Percentiles rank a stretch among this genome's conserved stretches.
These are phyloP conservation scores for Onygena corvina DNA, from an alignment of 2,329 filamentous ascomycete genomes.

Conservation along the genomic window DNA sequence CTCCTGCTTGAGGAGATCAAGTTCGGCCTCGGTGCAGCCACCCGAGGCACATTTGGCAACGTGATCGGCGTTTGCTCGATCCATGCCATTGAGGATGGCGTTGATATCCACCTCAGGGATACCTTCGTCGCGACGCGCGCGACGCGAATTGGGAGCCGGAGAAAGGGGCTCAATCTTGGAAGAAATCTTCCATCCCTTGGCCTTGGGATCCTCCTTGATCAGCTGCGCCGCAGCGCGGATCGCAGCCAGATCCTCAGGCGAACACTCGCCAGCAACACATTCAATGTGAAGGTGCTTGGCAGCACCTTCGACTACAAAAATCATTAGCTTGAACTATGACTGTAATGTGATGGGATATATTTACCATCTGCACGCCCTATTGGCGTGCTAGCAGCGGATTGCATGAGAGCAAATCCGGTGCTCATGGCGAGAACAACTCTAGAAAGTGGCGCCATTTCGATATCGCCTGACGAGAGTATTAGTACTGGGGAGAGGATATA, in stretches of 20 bases:
- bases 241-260: conserved; percentile 2
- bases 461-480: neutral
- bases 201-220: conserved; percentile 7
- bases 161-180: conserved; percentile 1
- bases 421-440: neutral
- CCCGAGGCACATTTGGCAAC: conserved; percentile 7
- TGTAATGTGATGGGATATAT: neutral
- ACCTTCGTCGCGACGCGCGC: conserved; percentile 7
- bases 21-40: conserved; percentile 6
- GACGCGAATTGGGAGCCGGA: neutral
- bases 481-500: too few relatives aligned
- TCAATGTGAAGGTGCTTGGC: conserved; percentile 3
- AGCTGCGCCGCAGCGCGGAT: conserved; percentile 5
- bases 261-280: conserved; percentile 10
- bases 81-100: neutral
- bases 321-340: neutral
- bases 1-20: conserved; percentile 6
- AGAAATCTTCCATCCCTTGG: conserved; percentile 8
- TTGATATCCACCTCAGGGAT: neutral
- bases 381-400: neutral
- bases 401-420: neutral
- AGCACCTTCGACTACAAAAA: neutral
- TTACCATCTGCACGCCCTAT: neutral
- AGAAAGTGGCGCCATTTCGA: neutral
- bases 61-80: neutral